Base-by-base conservation (phyloP, 2,329 filamentous ascomycete genomes). In the Graphilbum fragrans region DNA sequence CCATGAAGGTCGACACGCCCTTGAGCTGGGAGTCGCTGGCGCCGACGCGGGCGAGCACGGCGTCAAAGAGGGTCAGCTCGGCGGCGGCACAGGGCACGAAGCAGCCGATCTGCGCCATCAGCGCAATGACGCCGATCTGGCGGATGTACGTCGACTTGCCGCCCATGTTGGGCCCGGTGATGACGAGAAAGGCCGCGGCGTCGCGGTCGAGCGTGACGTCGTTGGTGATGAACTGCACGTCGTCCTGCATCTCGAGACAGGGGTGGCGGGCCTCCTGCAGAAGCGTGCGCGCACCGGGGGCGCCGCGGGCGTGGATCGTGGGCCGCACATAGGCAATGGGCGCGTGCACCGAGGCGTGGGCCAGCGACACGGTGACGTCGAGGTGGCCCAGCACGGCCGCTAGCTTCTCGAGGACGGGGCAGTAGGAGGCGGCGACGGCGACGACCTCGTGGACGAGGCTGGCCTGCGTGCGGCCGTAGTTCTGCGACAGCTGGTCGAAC, bases 141-240 rank as follows among this genome's bases (percentile, higher is more conserved):
- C 93, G 83, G 55, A 98, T 98, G 58, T 95, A 98, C 0, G 90
- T 98, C 9, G 86, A 94, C 65, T 98, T 98, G 52, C 92, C 92
- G 51, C 92, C 93, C 92, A 98, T 98, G 62, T 98, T 98, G 39
- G 92, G 92, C 0, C 92, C 92, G 0, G 90, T 96, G 57, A 96
- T 95, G 64, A 95, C 90, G 32, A 95, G 71, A 62, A 98, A 96
- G 3, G 90, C 87, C 0, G 86, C 94, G 37, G 75, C 70, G 43
- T 80, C 80, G 9, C 87, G 80, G 5, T 76, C 70, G 31, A 98
- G 76, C 41, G 80, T 78, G 19, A 96, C 86, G 52, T 98, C 90
- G 58, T 98, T 98, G 43, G 90, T 95, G 61, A 98, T 98, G 65
- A 98, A 98, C 47, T 90, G 88, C 34, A 98, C 81, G 54, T 98